Evolutionary conservation across 805 yeast genomes (phyloP), one percentile per base, ranked within the genome.

Genomic region (Metschnikowia baotianmanensis): DNA sequence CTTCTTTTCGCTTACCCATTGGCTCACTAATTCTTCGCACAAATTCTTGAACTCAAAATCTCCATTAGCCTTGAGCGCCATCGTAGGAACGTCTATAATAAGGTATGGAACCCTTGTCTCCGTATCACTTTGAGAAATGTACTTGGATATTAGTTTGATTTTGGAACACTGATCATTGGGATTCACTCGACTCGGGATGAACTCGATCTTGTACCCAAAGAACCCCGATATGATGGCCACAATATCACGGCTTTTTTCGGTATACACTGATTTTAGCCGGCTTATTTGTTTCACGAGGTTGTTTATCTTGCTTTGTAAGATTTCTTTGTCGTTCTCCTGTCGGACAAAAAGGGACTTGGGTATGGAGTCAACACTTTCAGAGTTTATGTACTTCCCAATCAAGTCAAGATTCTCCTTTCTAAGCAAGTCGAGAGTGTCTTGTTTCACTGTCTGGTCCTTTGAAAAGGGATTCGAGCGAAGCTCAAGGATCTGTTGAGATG

Each of bases 131-230:
- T 57, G 55, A 16, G 46, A 47, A 43, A 57, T 51, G 47, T 56
- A 68, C 71, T 62, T 75, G 65, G 54, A 82, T 59, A 51, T 71
- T 61, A 53, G 81, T 64, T 61, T 83, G 68, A 52, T 83, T 67
- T 67, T 77, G 65, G 57, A 75, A 61, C 65, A 79, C 66, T 49
- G 72, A 67, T 56, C 72, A 43, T 63, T 63, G 3, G 73, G 70
- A 42, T 68, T 69, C 18, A 66, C 52, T 2, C 72, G 62, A 44
- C 63, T 63, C 11, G 72, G 70, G 26, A 80, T 60, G 48, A 86
- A 82, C 55, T 86, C 95, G 18, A 88, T 63, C 34, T 76, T 74
- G 59, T 78, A 87, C 0, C 96, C 96, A 37, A 89, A 70, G 21
- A 83, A 70, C 4, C 81, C 69, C 40, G 80, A 77, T 0, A 87